Conservation (phyloP, 441 rosid species). For the Adansonia rubrostipa region DNA sequence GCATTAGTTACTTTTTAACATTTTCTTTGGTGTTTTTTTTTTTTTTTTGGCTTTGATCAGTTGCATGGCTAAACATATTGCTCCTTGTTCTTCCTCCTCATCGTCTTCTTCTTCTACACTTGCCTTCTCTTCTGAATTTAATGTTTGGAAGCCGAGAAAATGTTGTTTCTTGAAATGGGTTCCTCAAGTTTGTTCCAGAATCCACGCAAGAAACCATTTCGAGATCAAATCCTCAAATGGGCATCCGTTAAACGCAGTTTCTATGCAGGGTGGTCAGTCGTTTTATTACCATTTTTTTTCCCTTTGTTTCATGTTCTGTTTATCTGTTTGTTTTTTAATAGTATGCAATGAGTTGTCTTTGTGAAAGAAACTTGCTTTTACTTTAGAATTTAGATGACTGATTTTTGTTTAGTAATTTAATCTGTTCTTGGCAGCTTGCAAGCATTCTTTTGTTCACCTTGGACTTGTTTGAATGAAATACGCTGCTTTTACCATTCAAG, state of each 20-base stretch:
- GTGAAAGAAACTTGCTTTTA: background rate
- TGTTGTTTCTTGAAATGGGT: conserved; percentile 40
- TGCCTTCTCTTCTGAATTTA: conserved; percentile 42
- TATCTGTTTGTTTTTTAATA: background rate
- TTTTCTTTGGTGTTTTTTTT: background rate
- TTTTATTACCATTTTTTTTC: conserved; percentile 13
- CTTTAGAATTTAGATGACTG: background rate
- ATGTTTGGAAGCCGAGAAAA: conserved; percentile 41
- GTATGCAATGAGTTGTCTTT: conserved; percentile 15
- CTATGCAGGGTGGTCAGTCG: conserved; percentile 60
- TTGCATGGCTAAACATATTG: conserved; percentile 49
- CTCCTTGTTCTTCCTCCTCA: conserved; percentile 37
- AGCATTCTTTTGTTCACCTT: background rate
- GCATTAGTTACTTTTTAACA: background rate
- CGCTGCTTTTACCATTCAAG: background rate
- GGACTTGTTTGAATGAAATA: background rate
- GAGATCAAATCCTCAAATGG: conserved; percentile 66
- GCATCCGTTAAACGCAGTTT: conserved; percentile 49
- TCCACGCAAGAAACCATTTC: conserved; percentile 43
- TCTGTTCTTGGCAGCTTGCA: background rate
- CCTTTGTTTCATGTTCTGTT: background rate
- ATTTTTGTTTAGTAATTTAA: background rate
- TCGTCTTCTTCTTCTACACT: conserved; percentile 38
- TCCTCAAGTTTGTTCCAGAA: conserved; percentile 48
- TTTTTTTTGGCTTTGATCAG: background rate